Evolutionary conservation across 2,329 filamentous ascomycete genomes (phyloP).

Genomic region (Pseudopithomyces chartarum): DNA sequence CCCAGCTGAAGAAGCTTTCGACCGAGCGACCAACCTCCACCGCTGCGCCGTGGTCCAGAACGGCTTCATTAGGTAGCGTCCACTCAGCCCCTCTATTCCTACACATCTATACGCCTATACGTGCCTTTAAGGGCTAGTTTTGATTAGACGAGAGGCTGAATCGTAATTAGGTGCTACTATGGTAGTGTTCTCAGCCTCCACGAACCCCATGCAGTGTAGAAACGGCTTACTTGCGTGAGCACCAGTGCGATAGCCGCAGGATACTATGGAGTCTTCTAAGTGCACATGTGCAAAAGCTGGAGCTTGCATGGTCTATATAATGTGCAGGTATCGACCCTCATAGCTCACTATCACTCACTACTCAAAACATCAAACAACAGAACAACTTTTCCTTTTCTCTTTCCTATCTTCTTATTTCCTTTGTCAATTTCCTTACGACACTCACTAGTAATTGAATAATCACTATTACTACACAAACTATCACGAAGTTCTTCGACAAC

Average conservation of each 20-base stretch:
- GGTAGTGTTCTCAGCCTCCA: background rate
- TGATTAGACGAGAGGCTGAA: no score
- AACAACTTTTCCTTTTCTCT: background rate
- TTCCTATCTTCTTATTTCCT: background rate
- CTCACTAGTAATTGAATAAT: background rate
- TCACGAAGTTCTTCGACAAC: background rate
- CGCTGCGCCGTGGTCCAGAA: no score
- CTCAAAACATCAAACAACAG: background rate
- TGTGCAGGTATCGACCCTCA: background rate
- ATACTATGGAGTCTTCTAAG: background rate
- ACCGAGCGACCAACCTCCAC: background rate
- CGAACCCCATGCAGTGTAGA: background rate
- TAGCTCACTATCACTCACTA: background rate
- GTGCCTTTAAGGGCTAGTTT: no score
- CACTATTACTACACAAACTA: no score
- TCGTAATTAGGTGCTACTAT: no score
- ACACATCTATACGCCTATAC: no score
- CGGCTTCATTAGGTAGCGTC: no score
- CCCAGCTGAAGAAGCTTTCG: background rate
- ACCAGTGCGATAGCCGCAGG: background rate
- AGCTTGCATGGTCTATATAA: background rate
- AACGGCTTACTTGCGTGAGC: background rate
- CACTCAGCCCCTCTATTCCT: no score
- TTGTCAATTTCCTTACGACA: background rate
- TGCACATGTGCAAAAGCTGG: background rate